Conservation (phyloP, 2,329 filamentous ascomycete genomes). For the Hypoxylon sp. region DNA sequence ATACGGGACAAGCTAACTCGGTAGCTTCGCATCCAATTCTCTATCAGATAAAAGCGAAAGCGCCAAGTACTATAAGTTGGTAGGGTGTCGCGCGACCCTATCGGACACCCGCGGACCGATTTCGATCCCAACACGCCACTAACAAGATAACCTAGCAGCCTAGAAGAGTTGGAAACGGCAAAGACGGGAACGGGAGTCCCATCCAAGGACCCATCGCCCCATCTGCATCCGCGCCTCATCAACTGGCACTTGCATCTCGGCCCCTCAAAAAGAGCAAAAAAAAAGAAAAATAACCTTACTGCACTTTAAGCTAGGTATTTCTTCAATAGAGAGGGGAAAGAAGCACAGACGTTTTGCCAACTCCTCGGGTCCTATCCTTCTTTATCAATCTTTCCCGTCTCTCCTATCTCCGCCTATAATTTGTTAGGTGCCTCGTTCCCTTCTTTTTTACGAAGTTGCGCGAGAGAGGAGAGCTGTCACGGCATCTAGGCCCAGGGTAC, state of each 20-base stretch:
- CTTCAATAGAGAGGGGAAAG: not conserved
- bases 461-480: conserved; percentile 15
- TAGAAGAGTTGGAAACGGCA: conserved; percentile 25
- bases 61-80: conserved; percentile 16
- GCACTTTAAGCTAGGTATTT: conserved; percentile 2
- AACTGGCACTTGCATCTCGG: conserved; percentile 32
- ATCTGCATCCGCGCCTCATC: conserved; percentile 39
- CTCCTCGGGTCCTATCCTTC: conserved; percentile 5
- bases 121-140: conserved; percentile 24
- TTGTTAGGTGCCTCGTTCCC: conserved; percentile 3
- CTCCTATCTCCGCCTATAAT: not conserved
- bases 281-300: conserved; percentile 24
- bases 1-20: not conserved
- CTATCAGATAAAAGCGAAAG: conserved; percentile 11
- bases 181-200: conserved; percentile 42
- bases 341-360: conserved; percentile 8
- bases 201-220: conserved; percentile 40
- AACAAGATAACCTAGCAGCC: conserved; percentile 9
- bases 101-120: conserved; percentile 21
- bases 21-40: conserved; percentile 8
- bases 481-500: conserved; percentile 16
- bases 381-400: conserved; percentile 10
- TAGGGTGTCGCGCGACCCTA: conserved; percentile 36
- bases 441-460: conserved; percentile 3
- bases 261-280: conserved; percentile 18